Evolutionary conservation across 371 early-diverging fungal species (phyloP).

Genomic region (Apophysomyces trapeziformis): DNA sequence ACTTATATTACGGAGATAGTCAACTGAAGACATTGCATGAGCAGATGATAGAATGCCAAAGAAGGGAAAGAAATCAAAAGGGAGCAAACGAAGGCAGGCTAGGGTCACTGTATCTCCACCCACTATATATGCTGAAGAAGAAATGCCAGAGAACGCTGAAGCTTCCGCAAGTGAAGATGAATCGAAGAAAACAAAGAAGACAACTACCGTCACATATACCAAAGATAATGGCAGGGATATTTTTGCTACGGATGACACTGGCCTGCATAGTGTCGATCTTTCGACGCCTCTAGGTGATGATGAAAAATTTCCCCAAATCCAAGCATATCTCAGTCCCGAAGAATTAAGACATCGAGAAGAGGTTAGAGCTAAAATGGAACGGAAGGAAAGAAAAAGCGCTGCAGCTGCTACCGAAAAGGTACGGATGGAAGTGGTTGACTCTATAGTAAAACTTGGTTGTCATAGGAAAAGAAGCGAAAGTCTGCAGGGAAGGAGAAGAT

Average conservation of each 20-base stretch:
- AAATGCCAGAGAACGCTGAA: conserved; percentile 70
- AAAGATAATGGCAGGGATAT: conserved; percentile 40
- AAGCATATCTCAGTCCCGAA: conserved; percentile 68
- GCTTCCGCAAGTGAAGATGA: conserved; percentile 52
- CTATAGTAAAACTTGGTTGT: conserved; percentile 7
- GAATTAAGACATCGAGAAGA: conserved; percentile 63
- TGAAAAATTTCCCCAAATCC: conserved; percentile 63
- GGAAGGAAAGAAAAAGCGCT: conserved; percentile 45
- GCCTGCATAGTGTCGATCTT: conserved; percentile 61
- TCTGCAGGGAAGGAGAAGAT: not conserved
- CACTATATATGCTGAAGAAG: conserved; percentile 65
- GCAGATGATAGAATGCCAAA: conserved; percentile 17
- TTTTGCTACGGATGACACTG: conserved; percentile 42
- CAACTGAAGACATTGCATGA: not conserved
- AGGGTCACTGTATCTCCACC: conserved; percentile 44
- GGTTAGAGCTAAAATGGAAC: conserved; percentile 44
- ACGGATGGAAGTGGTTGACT: conserved; percentile 29
- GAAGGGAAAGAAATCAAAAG: conserved; percentile 33
- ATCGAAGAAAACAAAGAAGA: conserved; percentile 16
- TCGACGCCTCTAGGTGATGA: conserved; percentile 64
- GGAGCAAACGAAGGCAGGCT: conserved; percentile 25
- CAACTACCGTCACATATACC: conserved; percentile 14
- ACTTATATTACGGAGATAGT: not conserved
- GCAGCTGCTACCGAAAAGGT: conserved; percentile 18
- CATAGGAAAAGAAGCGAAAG: conserved; percentile 17